Evolutionary conservation across 495 filamentous ascomycete species (phyloP).

Genomic region (Astrothelium subdiscretum): DNA sequence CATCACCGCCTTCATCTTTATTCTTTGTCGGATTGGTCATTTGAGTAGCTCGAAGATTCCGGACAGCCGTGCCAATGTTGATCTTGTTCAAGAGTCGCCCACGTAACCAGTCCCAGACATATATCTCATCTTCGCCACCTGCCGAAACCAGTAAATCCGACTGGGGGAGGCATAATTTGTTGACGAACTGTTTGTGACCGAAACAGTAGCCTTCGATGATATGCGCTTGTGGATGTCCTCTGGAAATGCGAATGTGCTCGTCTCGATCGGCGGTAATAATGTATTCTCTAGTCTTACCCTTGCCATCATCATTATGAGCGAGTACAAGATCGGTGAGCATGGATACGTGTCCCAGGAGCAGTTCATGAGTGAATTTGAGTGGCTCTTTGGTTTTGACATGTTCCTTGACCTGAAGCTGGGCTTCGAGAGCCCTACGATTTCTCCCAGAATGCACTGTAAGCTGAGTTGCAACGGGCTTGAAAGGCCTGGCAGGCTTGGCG

Average conservation of each 20-base stretch:
- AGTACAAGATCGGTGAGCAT: constrained; percentile 67
- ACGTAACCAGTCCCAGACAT: constrained; percentile 70
- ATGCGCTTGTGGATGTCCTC: constrained; percentile 70
- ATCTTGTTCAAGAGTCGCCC: constrained; percentile 42
- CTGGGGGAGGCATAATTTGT: constrained; percentile 53
- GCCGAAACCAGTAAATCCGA: constrained; percentile 63
- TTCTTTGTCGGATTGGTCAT: background rate
- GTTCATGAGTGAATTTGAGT: constrained; percentile 53
- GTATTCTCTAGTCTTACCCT: constrained; percentile 39
- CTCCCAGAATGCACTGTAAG: constrained; percentile 75
- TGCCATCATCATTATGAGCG: constrained; percentile 22
- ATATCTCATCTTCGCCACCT: constrained; percentile 67
- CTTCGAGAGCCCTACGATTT: constrained; percentile 62
- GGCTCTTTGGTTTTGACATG: constrained; percentile 33
- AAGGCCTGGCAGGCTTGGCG: constrained; percentile 22
- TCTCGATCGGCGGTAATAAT: constrained; percentile 87
- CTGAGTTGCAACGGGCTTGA: constrained; percentile 50
- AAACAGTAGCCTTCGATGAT: constrained; percentile 83
- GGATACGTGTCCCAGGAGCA: constrained; percentile 86
- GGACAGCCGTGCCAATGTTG: constrained; percentile 17
- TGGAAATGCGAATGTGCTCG: constrained; percentile 90
- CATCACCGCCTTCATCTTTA: background rate
- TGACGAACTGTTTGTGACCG: constrained; percentile 75
- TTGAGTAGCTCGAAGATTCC: background rate
- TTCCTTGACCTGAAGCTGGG: constrained; percentile 49